Percentiles rank a stretch among this genome's conserved stretches.
phyloP scores from a whole-genome alignment of 1,284 basidiomycete species.

The Puccinia sorghi region DNA sequence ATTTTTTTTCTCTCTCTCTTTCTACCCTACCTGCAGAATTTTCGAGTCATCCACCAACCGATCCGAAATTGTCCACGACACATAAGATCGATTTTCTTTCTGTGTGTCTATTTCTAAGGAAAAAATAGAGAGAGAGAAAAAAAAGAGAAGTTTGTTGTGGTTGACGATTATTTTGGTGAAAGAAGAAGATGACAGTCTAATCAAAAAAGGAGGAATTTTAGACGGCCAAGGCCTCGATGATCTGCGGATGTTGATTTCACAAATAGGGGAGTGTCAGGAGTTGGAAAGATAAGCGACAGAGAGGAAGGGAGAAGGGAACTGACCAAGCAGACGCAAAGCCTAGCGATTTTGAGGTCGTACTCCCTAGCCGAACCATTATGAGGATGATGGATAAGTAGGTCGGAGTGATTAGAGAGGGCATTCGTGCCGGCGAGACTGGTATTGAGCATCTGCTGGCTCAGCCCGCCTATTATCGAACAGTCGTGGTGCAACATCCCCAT shows the following conservation, averaged over 20 bases:
- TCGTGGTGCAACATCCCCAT: not conserved
- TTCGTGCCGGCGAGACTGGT: not conserved
- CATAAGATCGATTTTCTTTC: no score
- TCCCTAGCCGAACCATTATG: not conserved
- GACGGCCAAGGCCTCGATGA: slow-evolving; percentile 43
- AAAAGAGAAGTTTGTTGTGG: not conserved
- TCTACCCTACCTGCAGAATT: no score
- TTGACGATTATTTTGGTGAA: not conserved
- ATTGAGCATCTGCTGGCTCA: not conserved
- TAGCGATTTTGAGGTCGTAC: slow-evolving; percentile 36
- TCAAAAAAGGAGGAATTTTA: not conserved
- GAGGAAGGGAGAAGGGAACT: not conserved
- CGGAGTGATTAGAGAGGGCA: not conserved
- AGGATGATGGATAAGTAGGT: not conserved
- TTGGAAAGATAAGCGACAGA: not conserved
- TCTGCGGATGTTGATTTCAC: no score
- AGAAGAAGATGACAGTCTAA: not conserved
- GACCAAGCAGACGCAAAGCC: slow-evolving; percentile 45
- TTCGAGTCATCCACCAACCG: no score
- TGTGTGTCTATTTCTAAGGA: no score
- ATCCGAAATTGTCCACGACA: no score
- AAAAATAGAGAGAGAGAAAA: no score
- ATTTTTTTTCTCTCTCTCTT: no score
- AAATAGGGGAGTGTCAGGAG: not conserved
- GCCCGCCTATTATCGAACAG: not conserved